Evolutionary conservation across 2,329 filamentous ascomycete species (phyloP), one percentile per base, ranked within the genome.

Genomic region (Monosporascus cannonballus): DNA sequence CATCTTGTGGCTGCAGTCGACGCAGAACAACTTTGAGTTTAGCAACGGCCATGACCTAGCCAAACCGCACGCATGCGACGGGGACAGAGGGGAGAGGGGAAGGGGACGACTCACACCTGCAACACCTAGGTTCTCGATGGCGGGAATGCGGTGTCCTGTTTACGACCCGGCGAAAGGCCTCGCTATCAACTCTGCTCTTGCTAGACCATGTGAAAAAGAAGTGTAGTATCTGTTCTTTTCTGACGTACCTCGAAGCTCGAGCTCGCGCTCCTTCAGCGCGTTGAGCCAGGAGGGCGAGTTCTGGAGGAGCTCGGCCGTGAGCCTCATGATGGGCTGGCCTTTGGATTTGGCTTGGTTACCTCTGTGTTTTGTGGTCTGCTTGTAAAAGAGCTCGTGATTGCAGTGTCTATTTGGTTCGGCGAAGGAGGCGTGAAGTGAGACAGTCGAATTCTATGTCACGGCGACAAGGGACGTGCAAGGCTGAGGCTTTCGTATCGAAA

Each of bases 151-250:
- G 77, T 97, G 92, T 77, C 94, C 94, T 99, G 84, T 78, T 84
- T 64, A 73, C 67, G 66, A 51, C 18, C 42, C 54, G 64, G 67
- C 69, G 73, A 70, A 76, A 76, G 74, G 70, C 73, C 76, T 79
- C 79, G 83, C 75, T 88, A 92, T 95, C 86, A 94, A 93, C 83
- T 83, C 80, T 89, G 87, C 82, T 85, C 85, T 73, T 49, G 55
- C 55, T 70, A 69, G 67, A 69, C 63, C 66, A 30, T 25, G 42
- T 27, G 42, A 46, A 27, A 68, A 76, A 69, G 76, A 84, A 83
- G 84, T 91, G 89, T 89, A 96, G 90, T 84, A 96, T 94, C 91
- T 93, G 89, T 80, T 85, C 90, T 90, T 96, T 90, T 88, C 88
- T 84, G 75, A 81, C 91, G 85, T 89, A 97, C 94, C 94, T 96